Base-by-base conservation (phyloP, 2,329 filamentous ascomycete species). In the Geoglossum cookeanum region DNA sequence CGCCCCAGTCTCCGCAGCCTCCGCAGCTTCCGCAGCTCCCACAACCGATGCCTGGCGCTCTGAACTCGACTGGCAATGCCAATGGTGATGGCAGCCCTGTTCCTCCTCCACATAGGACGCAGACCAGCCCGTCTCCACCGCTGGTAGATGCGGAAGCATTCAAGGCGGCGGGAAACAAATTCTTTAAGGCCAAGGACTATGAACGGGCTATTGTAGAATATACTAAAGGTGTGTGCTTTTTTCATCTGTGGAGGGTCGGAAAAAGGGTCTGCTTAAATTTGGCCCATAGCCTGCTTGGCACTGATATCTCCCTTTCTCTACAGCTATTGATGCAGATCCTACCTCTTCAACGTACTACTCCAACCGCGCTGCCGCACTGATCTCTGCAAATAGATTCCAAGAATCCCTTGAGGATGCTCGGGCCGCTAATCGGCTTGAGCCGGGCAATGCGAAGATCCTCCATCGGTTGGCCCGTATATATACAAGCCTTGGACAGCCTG, bases 111-210 rank as follows among this genome's bases (percentile, higher is more conserved):
- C 72, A 75, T 62, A 62, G 59, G 64, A 74, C 69, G 62, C 71
- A 71, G 9, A 71, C 75, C 48, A 77, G 71, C 64, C 71, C 75
- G 17, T 69, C 73, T 39, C 69, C 69, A 61, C 68, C 67, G 61
- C 69, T 64, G 47, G 85, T 91, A 57, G 87, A 96, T 67, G 88
- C 91, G 30, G 92, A 98, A 72, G 77, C 81, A 11, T 95, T 84
- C 78, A 98, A 98, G 76, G 80, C 86, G 64, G 81, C 87, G 1
- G 92, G 92, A 59, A 98, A 98, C 74, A 92, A 92, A 66, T 91
- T 87, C 67, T 98, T 96, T 79, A 97, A 96, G 75, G 87, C 90
- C 61, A 87, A 85, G 68, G 87, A 96, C 66, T 98, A 91, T 69
- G 73, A 77, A 60, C 84, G 85, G 67, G 91, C 92, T 29, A 90